A percentile compares a stretch with the other conserved stretches of the same genome.
These are phyloP conservation scores for Pseudogymnoascus destructans DNA, from an alignment of 2,329 filamentous ascomycete species.

Conservation along the genomic window DNA sequence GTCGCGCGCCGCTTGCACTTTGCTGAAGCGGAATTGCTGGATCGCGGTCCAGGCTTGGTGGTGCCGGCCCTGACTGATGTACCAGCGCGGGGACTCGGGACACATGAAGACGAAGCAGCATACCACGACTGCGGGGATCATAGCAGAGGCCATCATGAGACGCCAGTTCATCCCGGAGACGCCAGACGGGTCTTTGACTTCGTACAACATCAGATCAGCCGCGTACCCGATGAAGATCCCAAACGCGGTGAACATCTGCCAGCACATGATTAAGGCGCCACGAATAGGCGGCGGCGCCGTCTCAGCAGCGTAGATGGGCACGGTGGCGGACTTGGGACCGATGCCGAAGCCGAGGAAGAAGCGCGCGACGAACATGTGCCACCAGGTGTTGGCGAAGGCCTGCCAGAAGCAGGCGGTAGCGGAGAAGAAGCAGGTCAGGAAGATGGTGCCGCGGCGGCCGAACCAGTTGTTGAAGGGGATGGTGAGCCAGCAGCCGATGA, in stretches of 20 bases:
- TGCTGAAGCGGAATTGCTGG: constrained; percentile 35
- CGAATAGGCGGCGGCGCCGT: constrained; percentile 49
- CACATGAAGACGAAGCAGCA: constrained; percentile 32
- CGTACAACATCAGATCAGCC: constrained; percentile 48
- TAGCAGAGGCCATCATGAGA: constrained; percentile 55
- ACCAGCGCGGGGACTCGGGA: constrained; percentile 39
- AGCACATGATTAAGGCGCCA: constrained; percentile 60
- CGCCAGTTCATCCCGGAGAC: constrained; percentile 52
- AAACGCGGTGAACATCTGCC: constrained; percentile 43
- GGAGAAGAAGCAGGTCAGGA: constrained; percentile 52
- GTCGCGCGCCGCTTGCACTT: constrained; percentile 42
- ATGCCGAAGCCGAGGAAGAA: constrained; percentile 59
- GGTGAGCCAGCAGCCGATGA: constrained; percentile 61
- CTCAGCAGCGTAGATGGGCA: constrained; percentile 58
- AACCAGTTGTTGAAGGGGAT: constrained; percentile 58
- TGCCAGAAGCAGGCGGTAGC: constrained; percentile 38
- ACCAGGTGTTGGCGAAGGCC: constrained; percentile 46
- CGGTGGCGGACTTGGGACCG: constrained; percentile 56
- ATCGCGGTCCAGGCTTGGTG: constrained; percentile 35
- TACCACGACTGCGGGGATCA: constrained; percentile 46
- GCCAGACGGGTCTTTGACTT: constrained; percentile 36
- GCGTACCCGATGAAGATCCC: constrained; percentile 46
- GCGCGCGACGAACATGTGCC: constrained; percentile 57
- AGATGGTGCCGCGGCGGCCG: constrained; percentile 59
- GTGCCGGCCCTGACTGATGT: constrained; percentile 36